Conservation (phyloP, 495 filamentous ascomycete species). For the Aspergillus funiculosus region DNA sequence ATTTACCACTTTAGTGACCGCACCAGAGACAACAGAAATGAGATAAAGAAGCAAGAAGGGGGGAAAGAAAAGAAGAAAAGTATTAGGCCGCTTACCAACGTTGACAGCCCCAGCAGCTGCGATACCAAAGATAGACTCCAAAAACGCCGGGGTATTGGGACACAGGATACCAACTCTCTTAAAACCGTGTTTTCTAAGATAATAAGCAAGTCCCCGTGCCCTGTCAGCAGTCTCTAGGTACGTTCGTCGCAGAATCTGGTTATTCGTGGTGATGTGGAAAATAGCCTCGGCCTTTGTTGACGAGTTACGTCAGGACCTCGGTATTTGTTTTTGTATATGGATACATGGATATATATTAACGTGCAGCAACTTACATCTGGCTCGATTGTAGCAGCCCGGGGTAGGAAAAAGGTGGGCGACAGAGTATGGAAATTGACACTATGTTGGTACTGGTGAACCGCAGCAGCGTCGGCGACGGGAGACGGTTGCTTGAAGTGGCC, state of each 20-base stretch:
- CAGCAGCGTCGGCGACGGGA: slow-evolving; percentile 16
- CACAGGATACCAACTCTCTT: slow-evolving; percentile 73
- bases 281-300: slow-evolving; percentile 64
- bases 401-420: slow-evolving; percentile 84
- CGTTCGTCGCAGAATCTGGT: slow-evolving; percentile 61
- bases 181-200: slow-evolving; percentile 61
- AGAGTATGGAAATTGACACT: slow-evolving; percentile 68
- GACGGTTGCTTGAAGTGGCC: slow-evolving; percentile 51
- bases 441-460: slow-evolving; percentile 35
- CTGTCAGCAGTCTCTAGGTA: slow-evolving; percentile 81
- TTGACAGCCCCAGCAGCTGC: slow-evolving; percentile 76
- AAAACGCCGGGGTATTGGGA: slow-evolving; percentile 90
- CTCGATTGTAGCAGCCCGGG: slow-evolving; percentile 83
- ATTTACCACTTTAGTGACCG: not conserved
- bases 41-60: not conserved
- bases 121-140: slow-evolving; percentile 86
- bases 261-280: slow-evolving; percentile 79
- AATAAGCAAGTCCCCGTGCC: slow-evolving; percentile 81
- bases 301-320: not conserved
- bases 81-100: slow-evolving; percentile 44
- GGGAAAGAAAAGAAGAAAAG: not conserved
- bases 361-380: slow-evolving; percentile 56
- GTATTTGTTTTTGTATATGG: not conserved
- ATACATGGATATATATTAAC: not conserved
- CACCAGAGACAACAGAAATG: not conserved